Conservation (phyloP, 441 rosid species). For the Pelargonium fulgidum region DNA sequence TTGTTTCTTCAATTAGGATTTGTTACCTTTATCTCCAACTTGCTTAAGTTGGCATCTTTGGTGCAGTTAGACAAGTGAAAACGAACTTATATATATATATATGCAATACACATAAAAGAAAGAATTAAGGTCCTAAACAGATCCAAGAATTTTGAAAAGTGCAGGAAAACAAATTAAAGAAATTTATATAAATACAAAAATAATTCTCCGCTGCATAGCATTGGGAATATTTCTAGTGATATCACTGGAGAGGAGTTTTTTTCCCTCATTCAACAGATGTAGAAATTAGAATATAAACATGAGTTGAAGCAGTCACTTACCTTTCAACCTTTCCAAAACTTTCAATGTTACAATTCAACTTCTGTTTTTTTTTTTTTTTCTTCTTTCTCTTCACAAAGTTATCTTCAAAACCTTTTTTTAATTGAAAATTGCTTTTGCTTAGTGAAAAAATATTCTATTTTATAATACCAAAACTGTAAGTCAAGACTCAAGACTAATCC, state of each 20-base stretch:
- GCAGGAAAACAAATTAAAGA: not conserved
- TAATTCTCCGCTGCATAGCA: not conserved
- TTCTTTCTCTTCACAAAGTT: not conserved
- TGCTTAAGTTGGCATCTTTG: not conserved
- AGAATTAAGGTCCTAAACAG: not conserved
- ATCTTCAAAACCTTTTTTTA: not conserved
- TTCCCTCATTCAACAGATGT: not conserved
- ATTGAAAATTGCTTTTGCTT: not conserved
- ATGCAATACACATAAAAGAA: not conserved
- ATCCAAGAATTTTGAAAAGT: not conserved
- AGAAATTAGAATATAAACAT: not conserved
- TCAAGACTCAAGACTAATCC: too few relatives aligned
- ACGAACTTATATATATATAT: not conserved
- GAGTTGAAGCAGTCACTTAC: not conserved
- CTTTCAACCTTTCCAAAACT: not conserved
- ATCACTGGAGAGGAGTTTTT: not conserved
- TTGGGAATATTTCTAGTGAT: not conserved
- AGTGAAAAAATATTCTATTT: too few relatives aligned
- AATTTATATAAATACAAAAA: not conserved
- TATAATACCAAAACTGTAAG: too few relatives aligned
- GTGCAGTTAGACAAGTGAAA: not conserved
- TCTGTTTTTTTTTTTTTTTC: not conserved
- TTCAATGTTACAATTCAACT: too few relatives aligned
- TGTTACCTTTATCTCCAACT: not conserved
- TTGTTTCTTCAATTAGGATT: conserved; percentile 8